A percentile compares a stretch with the other conserved stretches of the same genome.
phyloP scores from a whole-genome alignment of 768 basidiomycete species.

The Cubamyces lactineus region DNA sequence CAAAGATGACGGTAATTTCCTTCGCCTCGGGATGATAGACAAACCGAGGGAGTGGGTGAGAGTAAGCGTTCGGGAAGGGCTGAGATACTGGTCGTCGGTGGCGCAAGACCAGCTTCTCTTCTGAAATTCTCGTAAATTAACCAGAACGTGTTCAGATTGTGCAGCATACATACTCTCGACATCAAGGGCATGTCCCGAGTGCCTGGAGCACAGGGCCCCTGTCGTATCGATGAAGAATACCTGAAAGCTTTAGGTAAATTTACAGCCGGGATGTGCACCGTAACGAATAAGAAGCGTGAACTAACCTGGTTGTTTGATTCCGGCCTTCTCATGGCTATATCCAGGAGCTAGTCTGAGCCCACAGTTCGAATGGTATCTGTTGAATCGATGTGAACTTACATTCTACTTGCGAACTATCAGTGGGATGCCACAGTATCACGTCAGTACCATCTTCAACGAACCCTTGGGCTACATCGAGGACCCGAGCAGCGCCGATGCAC shows the following conservation, averaged over 20 bases:
- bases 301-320: conserved; percentile 74
- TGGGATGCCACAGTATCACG: conserved; percentile 70
- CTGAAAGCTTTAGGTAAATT: conserved; percentile 37
- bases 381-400: conserved; percentile 41
- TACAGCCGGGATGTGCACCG: background rate
- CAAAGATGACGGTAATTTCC: conserved; percentile 64
- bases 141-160: background rate
- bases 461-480: conserved; percentile 61
- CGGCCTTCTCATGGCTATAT: conserved; percentile 64
- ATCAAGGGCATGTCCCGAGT: conserved; percentile 82
- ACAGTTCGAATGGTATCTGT: background rate
- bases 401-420: conserved; percentile 78
- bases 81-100: conserved; percentile 75
- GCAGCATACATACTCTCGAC: conserved; percentile 62
- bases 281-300: background rate
- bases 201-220: conserved; percentile 76
- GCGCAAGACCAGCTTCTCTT: conserved; percentile 67
- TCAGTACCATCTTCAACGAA: conserved; percentile 62
- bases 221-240: conserved; percentile 84
- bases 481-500: conserved; percentile 53
- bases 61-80: conserved; percentile 78
- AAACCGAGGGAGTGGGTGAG: conserved; percentile 78
- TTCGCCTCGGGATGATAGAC: conserved; percentile 55
- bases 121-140: conserved; percentile 38
- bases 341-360: background rate